Percentiles rank a stretch among this genome's conserved stretches.
Conservation (phyloP, 257 asterid genomes). For the Hygrophila difformis region DNA sequence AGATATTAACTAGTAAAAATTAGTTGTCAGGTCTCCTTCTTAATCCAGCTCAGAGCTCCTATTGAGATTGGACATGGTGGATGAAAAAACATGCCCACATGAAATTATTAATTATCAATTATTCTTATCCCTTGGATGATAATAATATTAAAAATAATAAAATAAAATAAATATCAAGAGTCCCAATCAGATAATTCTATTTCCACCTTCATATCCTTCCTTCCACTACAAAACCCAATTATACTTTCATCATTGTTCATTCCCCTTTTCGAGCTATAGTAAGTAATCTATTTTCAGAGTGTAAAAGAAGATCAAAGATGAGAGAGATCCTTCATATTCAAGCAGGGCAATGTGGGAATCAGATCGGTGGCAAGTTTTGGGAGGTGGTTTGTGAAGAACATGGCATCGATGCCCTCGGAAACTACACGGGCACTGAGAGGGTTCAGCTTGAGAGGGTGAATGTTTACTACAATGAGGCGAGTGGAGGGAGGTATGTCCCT, state of each 20-base stretch:
- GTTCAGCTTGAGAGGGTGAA: conserved; percentile 57
- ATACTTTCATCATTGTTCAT: conserved; percentile 10
- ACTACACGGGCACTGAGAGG: conserved; percentile 32
- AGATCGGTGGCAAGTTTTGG: conserved; percentile 73
- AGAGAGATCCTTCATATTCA: conserved; percentile 71
- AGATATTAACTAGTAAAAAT: conserved; percentile 13
- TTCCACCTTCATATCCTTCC: background rate
- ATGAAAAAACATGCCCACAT: conserved; percentile 45
- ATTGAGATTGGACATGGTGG: conserved; percentile 40
- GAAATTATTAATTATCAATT: conserved; percentile 31
- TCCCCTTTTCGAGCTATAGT: too few relatives aligned
- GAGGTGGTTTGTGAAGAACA: conserved; percentile 66
- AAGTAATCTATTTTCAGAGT: too few relatives aligned
- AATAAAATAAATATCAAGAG: conserved; percentile 25
- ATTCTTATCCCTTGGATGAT: conserved; percentile 3
- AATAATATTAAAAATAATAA: background rate
- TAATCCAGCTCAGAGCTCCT: conserved; percentile 47
- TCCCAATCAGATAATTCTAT: conserved; percentile 27
- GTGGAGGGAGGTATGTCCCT: conserved; percentile 66
- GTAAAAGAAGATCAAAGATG: too few relatives aligned
- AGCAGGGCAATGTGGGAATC: conserved; percentile 79
- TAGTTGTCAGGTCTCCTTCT: conserved; percentile 39
- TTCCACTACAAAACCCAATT: conserved; percentile 25
- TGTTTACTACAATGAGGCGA: conserved; percentile 66
- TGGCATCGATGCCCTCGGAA: conserved; percentile 46